A percentile compares a stretch with the other conserved stretches of the same genome.
These are phyloP conservation scores for Psilocybe subaeruginosa DNA, from an alignment of 768 basidiomycete species.

Conservation along the genomic window DNA sequence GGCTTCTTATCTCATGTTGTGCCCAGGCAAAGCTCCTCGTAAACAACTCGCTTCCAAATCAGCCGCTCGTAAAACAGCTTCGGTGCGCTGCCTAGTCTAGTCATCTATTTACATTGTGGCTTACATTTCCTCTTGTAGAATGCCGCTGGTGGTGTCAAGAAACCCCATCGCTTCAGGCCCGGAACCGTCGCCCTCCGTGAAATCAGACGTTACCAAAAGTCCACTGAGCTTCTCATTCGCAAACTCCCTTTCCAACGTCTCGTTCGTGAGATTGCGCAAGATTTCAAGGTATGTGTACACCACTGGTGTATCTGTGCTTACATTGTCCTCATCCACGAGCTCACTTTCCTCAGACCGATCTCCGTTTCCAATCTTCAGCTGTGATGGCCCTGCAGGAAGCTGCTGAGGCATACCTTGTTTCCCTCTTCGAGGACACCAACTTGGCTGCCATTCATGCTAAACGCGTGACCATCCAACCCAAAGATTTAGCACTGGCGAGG, in stretches of 20 bases:
- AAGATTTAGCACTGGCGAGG: conserved; percentile 59
- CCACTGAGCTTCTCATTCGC: conserved; percentile 64
- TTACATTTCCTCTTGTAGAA: conserved; percentile 30
- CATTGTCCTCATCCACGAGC: not conserved
- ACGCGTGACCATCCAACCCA: conserved; percentile 62
- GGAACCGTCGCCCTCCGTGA: conserved; percentile 81
- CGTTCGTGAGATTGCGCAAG: conserved; percentile 81
- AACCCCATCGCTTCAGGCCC: conserved; percentile 81
- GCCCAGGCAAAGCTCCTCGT: conserved; percentile 58
- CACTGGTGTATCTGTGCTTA: not conserved
- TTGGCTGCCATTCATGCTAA: conserved; percentile 65
- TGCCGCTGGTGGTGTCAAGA: conserved; percentile 73
- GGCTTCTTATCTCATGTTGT: not conserved
- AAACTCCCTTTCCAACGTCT: conserved; percentile 74
- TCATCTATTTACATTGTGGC: not conserved
- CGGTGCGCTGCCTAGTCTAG: conserved; percentile 29
- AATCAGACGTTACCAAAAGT: conserved; percentile 68
- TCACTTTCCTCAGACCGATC: conserved; percentile 53
- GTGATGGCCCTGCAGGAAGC: conserved; percentile 72
- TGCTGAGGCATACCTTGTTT: conserved; percentile 72
- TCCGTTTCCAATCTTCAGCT: conserved; percentile 76
- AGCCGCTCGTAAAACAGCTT: conserved; percentile 60
- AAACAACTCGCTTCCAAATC: conserved; percentile 64
- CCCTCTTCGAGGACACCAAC: conserved; percentile 72
- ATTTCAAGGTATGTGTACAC: conserved; percentile 60